Conservation (phyloP, 1,139 yeast genomes). For the Petasospora rhodanensis region DNA sequence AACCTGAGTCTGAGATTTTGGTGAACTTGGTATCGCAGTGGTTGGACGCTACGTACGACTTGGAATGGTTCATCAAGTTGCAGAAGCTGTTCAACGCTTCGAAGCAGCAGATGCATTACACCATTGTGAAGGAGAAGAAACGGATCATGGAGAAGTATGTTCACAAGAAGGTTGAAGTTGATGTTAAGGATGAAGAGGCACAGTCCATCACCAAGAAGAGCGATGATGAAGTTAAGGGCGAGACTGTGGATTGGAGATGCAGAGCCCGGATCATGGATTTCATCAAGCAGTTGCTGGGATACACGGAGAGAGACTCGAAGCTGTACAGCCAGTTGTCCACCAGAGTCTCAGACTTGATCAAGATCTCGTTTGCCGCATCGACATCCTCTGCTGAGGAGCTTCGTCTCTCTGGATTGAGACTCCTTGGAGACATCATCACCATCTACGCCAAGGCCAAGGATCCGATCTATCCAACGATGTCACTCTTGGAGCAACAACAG, state of each 20-base stretch:
- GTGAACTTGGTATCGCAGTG: conserved; percentile 28
- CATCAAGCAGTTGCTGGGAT: conserved; percentile 45
- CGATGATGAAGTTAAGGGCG: conserved; percentile 27
- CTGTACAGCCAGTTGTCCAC: conserved; percentile 41
- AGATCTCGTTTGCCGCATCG: conserved; percentile 80
- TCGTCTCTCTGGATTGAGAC: conserved; percentile 60
- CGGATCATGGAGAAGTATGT: conserved; percentile 22
- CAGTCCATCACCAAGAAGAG: conserved; percentile 36
- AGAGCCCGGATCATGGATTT: conserved; percentile 45
- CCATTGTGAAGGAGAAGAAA: conserved; percentile 17
- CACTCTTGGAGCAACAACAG: conserved; percentile 85
- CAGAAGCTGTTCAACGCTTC: conserved; percentile 33
- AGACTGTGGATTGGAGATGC: conserved; percentile 27
- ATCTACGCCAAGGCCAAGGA: conserved; percentile 52
- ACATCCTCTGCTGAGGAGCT: conserved; percentile 63
- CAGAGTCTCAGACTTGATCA: conserved; percentile 66
- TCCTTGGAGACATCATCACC: conserved; percentile 58
- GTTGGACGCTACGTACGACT: conserved; percentile 29
- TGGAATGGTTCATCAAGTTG: conserved; percentile 36
- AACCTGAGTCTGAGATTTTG: conserved; percentile 28
- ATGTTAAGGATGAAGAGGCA: conserved; percentile 40
- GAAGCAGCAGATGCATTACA: conserved; percentile 30
- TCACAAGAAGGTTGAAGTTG: conserved; percentile 23
- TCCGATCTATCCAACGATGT: conserved; percentile 66
- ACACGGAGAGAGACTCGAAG: conserved; percentile 38